Evolutionary conservation across 768 basidiomycete species (phyloP).

Genomic region (Boletus pseudo-olivaceus): DNA sequence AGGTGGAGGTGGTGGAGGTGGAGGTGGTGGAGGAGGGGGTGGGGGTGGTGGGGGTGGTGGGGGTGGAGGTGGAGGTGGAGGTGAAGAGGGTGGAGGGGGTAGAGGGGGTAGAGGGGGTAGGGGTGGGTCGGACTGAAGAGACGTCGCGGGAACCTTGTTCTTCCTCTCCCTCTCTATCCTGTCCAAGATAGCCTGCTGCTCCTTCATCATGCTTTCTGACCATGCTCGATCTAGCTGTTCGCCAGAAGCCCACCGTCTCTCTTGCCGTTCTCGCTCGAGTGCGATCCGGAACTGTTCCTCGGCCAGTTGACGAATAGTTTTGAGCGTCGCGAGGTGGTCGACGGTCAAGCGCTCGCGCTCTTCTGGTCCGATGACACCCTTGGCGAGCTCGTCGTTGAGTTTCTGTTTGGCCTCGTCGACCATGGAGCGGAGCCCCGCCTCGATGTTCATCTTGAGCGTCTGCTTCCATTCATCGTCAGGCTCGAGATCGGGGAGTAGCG

Average conservation of each 20-base stretch:
- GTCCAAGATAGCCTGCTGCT: constrained; percentile 47
- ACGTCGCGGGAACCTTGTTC: neutral
- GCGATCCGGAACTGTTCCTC: constrained; percentile 44
- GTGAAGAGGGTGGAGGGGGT: no score
- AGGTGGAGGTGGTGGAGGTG: neutral
- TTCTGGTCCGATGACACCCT: constrained; percentile 3
- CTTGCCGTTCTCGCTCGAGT: constrained; percentile 47
- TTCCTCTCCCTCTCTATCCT: constrained; percentile 20
- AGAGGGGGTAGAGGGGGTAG: no score
- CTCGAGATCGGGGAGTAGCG: constrained; percentile 34
- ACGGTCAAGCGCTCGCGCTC: constrained; percentile 35
- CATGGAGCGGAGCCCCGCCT: constrained; percentile 36
- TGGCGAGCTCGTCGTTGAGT: constrained; percentile 48
- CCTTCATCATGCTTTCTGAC: constrained; percentile 33
- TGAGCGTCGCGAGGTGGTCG: constrained; percentile 42
- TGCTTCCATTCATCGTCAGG: constrained; percentile 57
- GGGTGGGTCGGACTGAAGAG: constrained; percentile 12
- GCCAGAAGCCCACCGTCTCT: constrained; percentile 46
- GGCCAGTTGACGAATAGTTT: constrained; percentile 42
- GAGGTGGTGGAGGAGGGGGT: no score
- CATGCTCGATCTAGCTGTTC: constrained; percentile 31
- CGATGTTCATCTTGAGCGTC: constrained; percentile 47
- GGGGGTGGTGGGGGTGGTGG: no score
- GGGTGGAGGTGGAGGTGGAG: no score
- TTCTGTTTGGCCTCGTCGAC: constrained; percentile 65